Evolutionary conservation across 805 yeast species (phyloP), one percentile per base, ranked within the genome.

Genomic region (Yarrowia sp.): DNA sequence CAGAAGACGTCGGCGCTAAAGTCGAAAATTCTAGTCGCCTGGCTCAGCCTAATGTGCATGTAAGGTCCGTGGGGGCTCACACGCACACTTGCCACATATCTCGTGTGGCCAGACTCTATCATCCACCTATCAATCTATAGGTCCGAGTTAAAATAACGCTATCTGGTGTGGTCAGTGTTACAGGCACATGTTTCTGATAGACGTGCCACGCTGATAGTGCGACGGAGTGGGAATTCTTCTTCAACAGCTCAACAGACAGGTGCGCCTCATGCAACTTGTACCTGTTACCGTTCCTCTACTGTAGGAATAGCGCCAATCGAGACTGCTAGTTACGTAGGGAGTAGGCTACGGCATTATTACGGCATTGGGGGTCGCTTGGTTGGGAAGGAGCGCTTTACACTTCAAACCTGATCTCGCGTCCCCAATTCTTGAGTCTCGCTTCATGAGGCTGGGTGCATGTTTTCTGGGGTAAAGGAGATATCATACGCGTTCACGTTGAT

Each of bases 41-140:
- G 14, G 33, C 49, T 13, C 22, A n/a, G 19, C 14, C 55, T 31
- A 31, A 32, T 32, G 55, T 47, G 2, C 19, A 31, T 47, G 55
- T 47, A 47, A 47, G 55, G 38, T 47, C 55, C 55, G 38, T 47
- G 55, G 55, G 38, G 27, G 55, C 6, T 21, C 16, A 38, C 18
- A 32, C 29, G 29, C 29, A 27, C 8, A 12, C 29, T 3, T 27
- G 10, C 3, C 29, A 25, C 29, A 27, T n/a, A n/a, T n/a, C 12
- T 27, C 29, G 9, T 7, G 8, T 27, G 3, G 29, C 29, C 29
- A 27, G 10, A 7, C 12, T 12, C 29, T 27, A 14, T 32, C n/a
- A 6, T 32, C 18, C 14, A 32, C 6, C n/a, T 39, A 21, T 24
- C 14, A 8, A 25, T 18, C 22, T 27, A 44, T 44, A 44, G 24